Conservation (phyloP, 2,329 filamentous ascomycete genomes). For the Corynespora cassiicola region DNA sequence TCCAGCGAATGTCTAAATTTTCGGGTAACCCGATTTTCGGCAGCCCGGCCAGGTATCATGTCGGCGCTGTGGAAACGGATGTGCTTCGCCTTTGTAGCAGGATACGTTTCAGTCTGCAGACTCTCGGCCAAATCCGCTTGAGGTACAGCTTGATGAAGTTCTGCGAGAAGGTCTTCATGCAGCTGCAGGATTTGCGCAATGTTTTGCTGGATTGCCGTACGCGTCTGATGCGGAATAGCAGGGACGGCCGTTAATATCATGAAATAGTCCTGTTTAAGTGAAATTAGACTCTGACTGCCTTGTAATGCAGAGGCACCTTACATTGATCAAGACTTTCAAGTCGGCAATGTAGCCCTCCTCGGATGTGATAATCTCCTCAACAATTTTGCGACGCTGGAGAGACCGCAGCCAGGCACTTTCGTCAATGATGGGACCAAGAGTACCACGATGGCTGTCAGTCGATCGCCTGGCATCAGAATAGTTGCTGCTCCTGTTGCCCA, state of each 20-base stretch:
- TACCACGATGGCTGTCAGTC: slow-evolving; percentile 61
- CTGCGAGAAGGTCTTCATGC: slow-evolving; percentile 80
- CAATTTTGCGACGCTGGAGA: slow-evolving; percentile 75
- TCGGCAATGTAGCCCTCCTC: slow-evolving; percentile 91
- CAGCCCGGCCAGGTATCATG: slow-evolving; percentile 46
- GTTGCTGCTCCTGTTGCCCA: slow-evolving; percentile 65
- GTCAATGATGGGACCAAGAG: slow-evolving; percentile 62
- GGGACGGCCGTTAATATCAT: slow-evolving; percentile 73
- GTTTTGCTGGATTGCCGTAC: slow-evolving; percentile 78
- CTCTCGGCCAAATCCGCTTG: slow-evolving; percentile 60
- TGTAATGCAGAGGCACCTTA: slow-evolving; percentile 60
- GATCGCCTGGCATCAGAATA: slow-evolving; percentile 68
- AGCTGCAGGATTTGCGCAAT: slow-evolving; percentile 80
- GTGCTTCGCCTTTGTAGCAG: slow-evolving; percentile 47
- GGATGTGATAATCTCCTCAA: slow-evolving; percentile 85
- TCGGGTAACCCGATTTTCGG: slow-evolving; percentile 40
- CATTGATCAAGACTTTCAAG: slow-evolving; percentile 84
- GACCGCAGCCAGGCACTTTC: slow-evolving; percentile 74
- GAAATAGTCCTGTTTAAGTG: slow-evolving; percentile 49
- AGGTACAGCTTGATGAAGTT: slow-evolving; percentile 75
- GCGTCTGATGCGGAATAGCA: slow-evolving; percentile 66
- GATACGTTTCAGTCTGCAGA: slow-evolving; percentile 37
- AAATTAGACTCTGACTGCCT: background rate
- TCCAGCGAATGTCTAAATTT: slow-evolving; percentile 55
- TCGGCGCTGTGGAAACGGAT: slow-evolving; percentile 58